phyloP scores from a whole-genome alignment of 1,284 basidiomycete genomes.

The Moesziomyces antarcticus region DNA sequence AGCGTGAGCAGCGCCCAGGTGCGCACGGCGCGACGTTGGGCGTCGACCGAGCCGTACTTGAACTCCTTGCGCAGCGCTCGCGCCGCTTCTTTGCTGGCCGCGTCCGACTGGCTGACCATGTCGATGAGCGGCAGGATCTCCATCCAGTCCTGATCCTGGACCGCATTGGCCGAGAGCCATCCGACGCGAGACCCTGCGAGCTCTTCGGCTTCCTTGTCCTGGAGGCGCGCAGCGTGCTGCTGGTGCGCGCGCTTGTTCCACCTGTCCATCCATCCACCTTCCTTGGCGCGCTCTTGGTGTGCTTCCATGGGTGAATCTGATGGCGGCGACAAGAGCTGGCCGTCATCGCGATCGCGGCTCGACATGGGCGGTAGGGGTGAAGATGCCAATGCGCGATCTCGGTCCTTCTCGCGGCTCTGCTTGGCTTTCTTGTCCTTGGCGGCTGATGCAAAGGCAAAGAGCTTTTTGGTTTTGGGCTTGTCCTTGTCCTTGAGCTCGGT shows the following conservation, averaged over 20 bases:
- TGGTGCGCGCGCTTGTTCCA: constrained; percentile 36
- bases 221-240: constrained; percentile 18
- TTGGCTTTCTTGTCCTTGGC: constrained; percentile 36
- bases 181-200: constrained; percentile 28
- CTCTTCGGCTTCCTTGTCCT: constrained; percentile 35
- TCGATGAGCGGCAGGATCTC: constrained; percentile 42
- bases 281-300: constrained; percentile 18
- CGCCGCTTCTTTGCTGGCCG: constrained; percentile 60
- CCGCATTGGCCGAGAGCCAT: constrained; percentile 42
- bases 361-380: constrained; percentile 15
- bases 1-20: constrained; percentile 57
- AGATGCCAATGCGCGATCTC: constrained; percentile 4
- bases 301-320: constrained; percentile 4
- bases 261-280: constrained; percentile 43
- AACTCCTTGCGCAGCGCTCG: constrained; percentile 60
- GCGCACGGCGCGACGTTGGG: constrained; percentile 51
- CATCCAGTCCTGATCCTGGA: constrained; percentile 45
- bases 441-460: constrained; percentile 34
- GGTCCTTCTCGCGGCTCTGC: constrained; percentile 27
- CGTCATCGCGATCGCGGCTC: constrained; percentile 19
- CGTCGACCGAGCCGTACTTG: constrained; percentile 46
- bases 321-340: constrained; percentile 11
- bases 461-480: constrained; percentile 40
- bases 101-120: constrained; percentile 48
- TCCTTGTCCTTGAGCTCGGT: constrained; percentile 24